Conservation (phyloP, 371 early-diverging fungal genomes). For the Phascolomyces articulosus region DNA sequence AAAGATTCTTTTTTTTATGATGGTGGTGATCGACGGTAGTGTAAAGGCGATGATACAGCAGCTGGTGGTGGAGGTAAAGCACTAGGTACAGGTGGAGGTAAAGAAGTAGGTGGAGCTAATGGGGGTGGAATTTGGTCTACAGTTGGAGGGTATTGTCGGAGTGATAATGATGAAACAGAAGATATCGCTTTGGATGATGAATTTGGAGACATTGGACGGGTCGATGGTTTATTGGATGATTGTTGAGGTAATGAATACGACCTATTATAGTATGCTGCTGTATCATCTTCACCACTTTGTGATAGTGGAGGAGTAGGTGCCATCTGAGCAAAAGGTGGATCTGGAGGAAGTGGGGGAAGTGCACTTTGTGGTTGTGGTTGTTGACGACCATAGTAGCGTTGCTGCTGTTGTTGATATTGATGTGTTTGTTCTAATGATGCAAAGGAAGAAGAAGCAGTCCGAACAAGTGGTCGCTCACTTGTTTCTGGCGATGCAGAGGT, state of each 20-base stretch:
- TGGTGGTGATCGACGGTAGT: not conserved
- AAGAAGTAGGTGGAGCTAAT: slow-evolving; percentile 32
- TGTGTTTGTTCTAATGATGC: slow-evolving; percentile 11
- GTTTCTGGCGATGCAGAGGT: slow-evolving; percentile 38
- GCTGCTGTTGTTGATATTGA: not conserved
- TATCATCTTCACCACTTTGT: slow-evolving; percentile 2
- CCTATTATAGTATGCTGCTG: not conserved
- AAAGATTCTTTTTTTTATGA: not conserved
- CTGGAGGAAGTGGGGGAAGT: slow-evolving; percentile 1
- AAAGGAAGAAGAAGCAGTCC: slow-evolving; percentile 30
- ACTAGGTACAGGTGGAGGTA: slow-evolving; percentile 32
- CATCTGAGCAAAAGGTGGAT: not conserved
- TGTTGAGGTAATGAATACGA: not conserved
- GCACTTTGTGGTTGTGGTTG: slow-evolving; percentile 3
- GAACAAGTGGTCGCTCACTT: slow-evolving; percentile 38
- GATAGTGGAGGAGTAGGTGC: not conserved
- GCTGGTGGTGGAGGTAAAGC: slow-evolving; percentile 26
- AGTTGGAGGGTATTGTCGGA: not conserved
- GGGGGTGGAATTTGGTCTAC: slow-evolving; percentile 16
- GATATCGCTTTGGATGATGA: slow-evolving; percentile 11
- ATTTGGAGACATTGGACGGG: not conserved
- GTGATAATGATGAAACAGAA: not conserved
- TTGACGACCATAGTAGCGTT: not conserved
- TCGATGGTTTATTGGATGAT: not conserved
- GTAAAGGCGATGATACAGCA: not conserved